Base-by-base conservation (phyloP, 2,329 filamentous ascomycete genomes). In the Aspergillus pseudoglaucus region DNA sequence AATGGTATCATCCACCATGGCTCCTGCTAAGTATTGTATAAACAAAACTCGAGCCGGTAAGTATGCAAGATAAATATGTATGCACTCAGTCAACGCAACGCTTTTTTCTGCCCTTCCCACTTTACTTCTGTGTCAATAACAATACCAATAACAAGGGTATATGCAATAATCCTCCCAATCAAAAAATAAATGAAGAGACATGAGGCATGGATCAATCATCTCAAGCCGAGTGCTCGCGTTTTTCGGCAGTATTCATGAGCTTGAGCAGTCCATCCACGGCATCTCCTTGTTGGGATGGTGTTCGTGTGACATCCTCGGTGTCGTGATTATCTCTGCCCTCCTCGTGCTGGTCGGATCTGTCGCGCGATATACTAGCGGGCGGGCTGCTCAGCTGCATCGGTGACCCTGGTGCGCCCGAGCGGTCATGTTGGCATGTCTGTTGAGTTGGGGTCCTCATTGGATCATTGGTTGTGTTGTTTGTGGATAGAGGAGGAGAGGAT, bases 201-300 rank as follows among this genome's bases (percentile, higher is more conserved):
- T 30, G 14, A 17, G 10, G 37, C 17, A 45, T 23, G 6, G 23
- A 23, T 49, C 49, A 64, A 25, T 53, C 54, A 47, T 46, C 56
- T 57, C 59, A 60, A 6, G 53, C 59, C 7, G 53, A 46, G n/a
- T 47, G 56, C 27, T 62, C 57, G 25, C 56, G 57, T 41, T 59
- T 53, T 25, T 60, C 59, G 8, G 60, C 55, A 20, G 66, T 70
- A 18, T 60, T 64, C 67, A 70, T 70, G 10, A 70, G 56, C 49
- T 68, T 69, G 30, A 71, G 52, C 25, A 71, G 48, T 20, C 67
- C 68, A 47, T 71, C 66, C 4, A 69, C 61, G 1, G 68, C 67
- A 37, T 68, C 66, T 14, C 66, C 67, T 33, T 59, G 52, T 43
- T 69, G 63, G 32, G 62, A 61, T 15, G 60, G 61, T 8, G 61